Conservation (phyloP, 192 early-diverging fungal species). For the Coemansia furcata region DNA sequence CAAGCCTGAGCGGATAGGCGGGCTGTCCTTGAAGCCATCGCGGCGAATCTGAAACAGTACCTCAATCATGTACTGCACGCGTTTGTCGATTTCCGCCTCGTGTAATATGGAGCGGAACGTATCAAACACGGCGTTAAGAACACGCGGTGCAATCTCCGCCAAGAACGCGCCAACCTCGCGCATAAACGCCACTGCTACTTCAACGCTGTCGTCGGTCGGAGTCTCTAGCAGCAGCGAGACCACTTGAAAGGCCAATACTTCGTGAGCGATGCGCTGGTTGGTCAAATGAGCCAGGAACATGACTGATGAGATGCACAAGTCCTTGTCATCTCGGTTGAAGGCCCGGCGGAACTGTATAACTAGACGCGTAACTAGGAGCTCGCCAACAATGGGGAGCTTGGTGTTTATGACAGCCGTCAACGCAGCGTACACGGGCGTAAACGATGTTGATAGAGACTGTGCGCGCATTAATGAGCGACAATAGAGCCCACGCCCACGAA, state of each 20-base stretch:
- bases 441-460: conserved; percentile 80
- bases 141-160: conserved; percentile 70
- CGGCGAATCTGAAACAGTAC: conserved; percentile 93
- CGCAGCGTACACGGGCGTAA: conserved; percentile 90
- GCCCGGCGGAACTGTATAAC: conserved; percentile 87
- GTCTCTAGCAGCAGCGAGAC: conserved; percentile 78
- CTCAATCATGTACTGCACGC: conserved; percentile 96
- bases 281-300: conserved; percentile 91
- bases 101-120: conserved; percentile 89
- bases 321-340: conserved; percentile 90
- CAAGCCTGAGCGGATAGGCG: conserved; percentile 68
- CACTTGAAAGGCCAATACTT: conserved; percentile 86
- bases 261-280: conserved; percentile 86
- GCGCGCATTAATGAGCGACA: conserved; percentile 86
- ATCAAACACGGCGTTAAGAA: conserved; percentile 85
- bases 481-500: conserved; percentile 89
- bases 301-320: conserved; percentile 72
- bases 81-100: conserved; percentile 91
- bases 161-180: conserved; percentile 84
- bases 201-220: conserved; percentile 93
- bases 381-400: conserved; percentile 88
- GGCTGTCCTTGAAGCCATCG: conserved; percentile 91
- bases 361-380: conserved; percentile 79
- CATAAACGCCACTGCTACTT: conserved; percentile 93
- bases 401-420: conserved; percentile 88